Base-by-base conservation (phyloP, 768 basidiomycete genomes). In the Suillus plorans region DNA sequence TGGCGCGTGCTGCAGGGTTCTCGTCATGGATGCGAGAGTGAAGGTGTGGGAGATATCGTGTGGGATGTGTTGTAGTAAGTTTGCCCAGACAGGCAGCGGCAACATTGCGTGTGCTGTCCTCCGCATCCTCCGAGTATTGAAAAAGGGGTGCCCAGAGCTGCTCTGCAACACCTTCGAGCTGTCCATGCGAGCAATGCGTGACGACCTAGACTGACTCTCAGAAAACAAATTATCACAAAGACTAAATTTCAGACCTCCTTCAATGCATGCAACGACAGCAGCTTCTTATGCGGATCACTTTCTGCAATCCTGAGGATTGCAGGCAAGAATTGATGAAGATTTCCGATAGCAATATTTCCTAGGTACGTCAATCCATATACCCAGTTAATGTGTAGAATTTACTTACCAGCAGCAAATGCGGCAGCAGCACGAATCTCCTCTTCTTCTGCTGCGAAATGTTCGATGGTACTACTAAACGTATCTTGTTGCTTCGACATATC, bases 341-440 rank as follows among this genome's bases (percentile, higher is more conserved):
- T 97, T 5, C 97, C 97, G 47, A 98, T 96, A 14, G 96, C 93
- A 59, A 99, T 92, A 74, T 98, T 99, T 44, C 96, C 95, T 91
- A 65, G 45, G 65, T n/a, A 39, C 31, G 9, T 55, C 31, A 59
- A 31, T 28, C 67, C 22, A 66, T 58, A 16, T 10, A 42, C 39
- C 20, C 34, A 49, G 14, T 36, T 12, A n/a, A 57, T 36, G 41
- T 36, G 18, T 34, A 7, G 31, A 65, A 13, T 44, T 22, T 25
- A 71, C 84, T 65, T 70, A 89, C 94, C 94, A 41, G 92, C 92
- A 60, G 97, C 94, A 70, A 98, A 98, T 0, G 97, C 94, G 42
- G 97, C 96, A 42, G 96, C 94, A 41, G 92, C 86, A 53, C 95
- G 85, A 16, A 94, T 83, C 52, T 97, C 94, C 73, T 99, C 96